These are phyloP conservation scores for Leccinum subgranulosum DNA, from an alignment of 768 basidiomycete genomes.

Conservation along the genomic window DNA sequence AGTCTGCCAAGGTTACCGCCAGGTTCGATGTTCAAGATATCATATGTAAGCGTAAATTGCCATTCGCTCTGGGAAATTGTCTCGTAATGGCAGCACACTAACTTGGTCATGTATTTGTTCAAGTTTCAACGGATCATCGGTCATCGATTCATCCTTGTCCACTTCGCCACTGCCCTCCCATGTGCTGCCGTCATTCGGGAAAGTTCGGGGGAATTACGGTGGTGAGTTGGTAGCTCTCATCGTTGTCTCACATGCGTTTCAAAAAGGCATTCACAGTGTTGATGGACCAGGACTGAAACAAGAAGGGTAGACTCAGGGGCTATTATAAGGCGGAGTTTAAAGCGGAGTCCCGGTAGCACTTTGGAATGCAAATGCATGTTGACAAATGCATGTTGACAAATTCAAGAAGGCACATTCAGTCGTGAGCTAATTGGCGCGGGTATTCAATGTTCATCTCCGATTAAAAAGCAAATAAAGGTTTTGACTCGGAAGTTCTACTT, in stretches of 20 bases:
- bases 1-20: background rate
- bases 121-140: background rate
- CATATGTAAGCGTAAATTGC: background rate
- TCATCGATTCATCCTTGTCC: background rate
- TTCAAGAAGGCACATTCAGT: background rate
- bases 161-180: background rate
- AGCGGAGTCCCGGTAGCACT: background rate
- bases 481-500: no score
- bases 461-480: background rate
- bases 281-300: no score
- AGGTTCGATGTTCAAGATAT: background rate
- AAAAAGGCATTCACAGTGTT: background rate
- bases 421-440: no score
- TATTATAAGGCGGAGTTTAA: background rate
- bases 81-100: background rate
- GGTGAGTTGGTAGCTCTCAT: background rate
- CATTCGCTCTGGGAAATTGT: background rate
- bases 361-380: no score
- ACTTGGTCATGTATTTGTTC: background rate
- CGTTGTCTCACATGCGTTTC: background rate
- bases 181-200: no score
- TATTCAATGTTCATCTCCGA: background rate
- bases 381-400: no score
- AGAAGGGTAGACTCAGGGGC: no score
- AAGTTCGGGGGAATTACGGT: no score